Base-by-base conservation (phyloP, 108 stramenopile genomes). In the Nitzschia sp. region DNA sequence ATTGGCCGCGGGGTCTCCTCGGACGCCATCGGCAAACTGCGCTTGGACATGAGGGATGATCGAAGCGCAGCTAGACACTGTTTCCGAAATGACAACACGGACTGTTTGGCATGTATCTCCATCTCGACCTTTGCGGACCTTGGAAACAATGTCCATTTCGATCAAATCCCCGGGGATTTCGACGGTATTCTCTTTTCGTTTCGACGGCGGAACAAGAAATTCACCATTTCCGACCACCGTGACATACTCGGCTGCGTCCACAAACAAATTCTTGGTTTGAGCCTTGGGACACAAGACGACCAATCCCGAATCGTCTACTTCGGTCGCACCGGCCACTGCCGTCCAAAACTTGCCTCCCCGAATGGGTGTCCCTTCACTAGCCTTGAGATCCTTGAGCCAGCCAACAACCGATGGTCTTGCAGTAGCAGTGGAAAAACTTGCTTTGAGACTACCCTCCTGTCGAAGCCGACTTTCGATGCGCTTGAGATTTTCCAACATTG, bases 321-420 rank as follows among this genome's bases (percentile, higher is more conserved):
- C 83, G 1, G 76, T 76, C 11, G 91, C 91, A 35, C 91, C 91
- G 0, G 91, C 86, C 2, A 87, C 32, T 28, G 88, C 91, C 0
- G 78, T 79, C 91, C 91, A 92, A 69, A 83, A 80, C n/a, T 88
- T 92, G 0, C 91, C 91, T 34, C 91, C 91, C 36, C 83, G 80
- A 66, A 92, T 85, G 32, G 88, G 86, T 15, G 57, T 80, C 25
- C 88, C 88, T 41, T 88, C 85, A 2, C 71, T 47, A 8, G 79
- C 81, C 58, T 86, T 86, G 16, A 71, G 55, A 44, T 89, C 79
- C 72, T 92, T 92, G 23, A 92, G 77, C 91, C 91, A 92, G 11
- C 71, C 50, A 19, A 86, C 86, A 3, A 92, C 46, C 3, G 91
- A 89, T 26, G 91, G 91, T 47, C 90, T 74, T 4, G 48, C 19